Base-by-base conservation (phyloP, 1,284 basidiomycete genomes). In the Tilletia horrida region DNA sequence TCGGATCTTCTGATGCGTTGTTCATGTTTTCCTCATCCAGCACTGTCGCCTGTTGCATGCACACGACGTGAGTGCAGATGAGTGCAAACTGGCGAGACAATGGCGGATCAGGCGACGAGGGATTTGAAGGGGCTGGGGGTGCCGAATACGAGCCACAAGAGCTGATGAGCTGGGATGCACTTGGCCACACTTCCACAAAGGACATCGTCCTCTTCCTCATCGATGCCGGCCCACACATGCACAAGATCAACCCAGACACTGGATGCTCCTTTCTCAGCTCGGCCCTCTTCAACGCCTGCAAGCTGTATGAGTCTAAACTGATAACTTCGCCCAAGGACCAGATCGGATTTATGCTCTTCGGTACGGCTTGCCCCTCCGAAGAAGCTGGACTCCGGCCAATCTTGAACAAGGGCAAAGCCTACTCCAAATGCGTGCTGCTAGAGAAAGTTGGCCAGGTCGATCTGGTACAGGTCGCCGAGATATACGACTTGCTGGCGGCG, bases 171-270 rank as follows among this genome's bases (percentile, higher is more conserved):
- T 59, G 55, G 55, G 55, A 59, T 13, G 25, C 23, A 16, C 23
- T 59, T 6, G 29, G 16, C 9, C 55, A 59, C 55, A 18, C 55
- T 8, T 59, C 55, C 29, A 59, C 55, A 8, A 76, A 75, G 65
- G 78, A 80, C 65, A 72, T 75, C 50, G 72, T 80, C 16, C 84
- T 97, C 18, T 96, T 97, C 83, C 91, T 90, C 77, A 92, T 97
- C 69, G 94, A 98, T 82, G 92, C 91, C 67, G 94, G 93, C 0
- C 84, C 87, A 48, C 90, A 91, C 14, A 97, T 97, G 93, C 89
- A 91, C 47, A 86, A 71, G 27, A 67, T 67, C 62, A 73, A 73
- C 40, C 69, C 74, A 29, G 61, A 55, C 35, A 68, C 72, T 16
- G 69, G 66, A 42, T 70, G 69, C 62, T 82, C 82, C 11, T 82